Base-by-base conservation (phyloP, 306 rosid genomes). In the Pyrus pyrifolia region DNA sequence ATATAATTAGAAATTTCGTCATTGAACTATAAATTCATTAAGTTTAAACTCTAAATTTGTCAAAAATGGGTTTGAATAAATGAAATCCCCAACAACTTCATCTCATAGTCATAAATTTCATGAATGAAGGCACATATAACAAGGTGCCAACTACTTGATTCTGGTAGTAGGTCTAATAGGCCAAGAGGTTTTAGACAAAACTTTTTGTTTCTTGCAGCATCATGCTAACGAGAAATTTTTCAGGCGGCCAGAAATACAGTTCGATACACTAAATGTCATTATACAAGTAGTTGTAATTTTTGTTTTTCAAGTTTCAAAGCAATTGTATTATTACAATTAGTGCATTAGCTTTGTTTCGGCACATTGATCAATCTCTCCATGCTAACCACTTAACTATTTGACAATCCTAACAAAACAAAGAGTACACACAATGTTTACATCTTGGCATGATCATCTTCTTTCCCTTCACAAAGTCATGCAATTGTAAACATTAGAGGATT, bases 241-340 rank as follows among this genome's bases (percentile, higher is more conserved):
- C 2, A 1, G 2, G 42, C 0, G 7, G 0, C 0, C 0, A 38
- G 42, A 38, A 38, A 7, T 38, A 38, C 0, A 2, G 2, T 38
- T 2, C 2, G 10, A 38, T 38, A 38, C 10, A 38, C 42, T 38
- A 38, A 38, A 38, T 38, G 9, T 38, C 2, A 38, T 38, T 38
- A 38, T 7, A 38, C 42, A 38, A 38, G 0, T 38, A 38, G 9
- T 38, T 38, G 7, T 7, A 38, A 38, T 38, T 38, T 38, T 38
- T 38, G 0, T 38, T 38, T 38, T 38, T 38, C 42, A 38, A 38
- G 42, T 38, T 38, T 38, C 2, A 2, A 38, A 38, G 10, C 42
- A 38, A 2, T 38, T 38, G 9, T 38, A 7, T 38, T 7, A 1
- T 38, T 38, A 38, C 42, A 38, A 38, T 38, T 7, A 9, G 2